Conservation (phyloP, 139 green algal species). For the Coelastrella sp. region DNA sequence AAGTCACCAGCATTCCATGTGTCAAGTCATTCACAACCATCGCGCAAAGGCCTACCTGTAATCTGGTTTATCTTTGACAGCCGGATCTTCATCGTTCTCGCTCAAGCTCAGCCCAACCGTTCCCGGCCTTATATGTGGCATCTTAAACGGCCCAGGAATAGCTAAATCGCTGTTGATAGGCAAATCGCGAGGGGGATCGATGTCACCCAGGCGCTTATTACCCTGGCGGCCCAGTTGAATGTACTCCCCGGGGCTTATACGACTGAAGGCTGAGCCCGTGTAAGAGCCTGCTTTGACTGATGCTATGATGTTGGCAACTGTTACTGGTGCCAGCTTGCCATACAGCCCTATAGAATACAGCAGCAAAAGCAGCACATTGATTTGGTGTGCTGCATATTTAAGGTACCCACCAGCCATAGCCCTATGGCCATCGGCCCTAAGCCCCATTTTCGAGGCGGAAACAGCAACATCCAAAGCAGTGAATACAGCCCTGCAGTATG, state of each 20-base stretch:
- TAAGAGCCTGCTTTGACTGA: slow-evolving; percentile 51
- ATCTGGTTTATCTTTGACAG: slow-evolving; percentile 7
- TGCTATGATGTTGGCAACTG: slow-evolving; percentile 67
- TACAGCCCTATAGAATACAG: no score
- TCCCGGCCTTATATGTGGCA: slow-evolving; percentile 68
- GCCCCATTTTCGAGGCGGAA: no score
- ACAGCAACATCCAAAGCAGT: no score
- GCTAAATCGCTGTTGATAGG: slow-evolving; percentile 69
- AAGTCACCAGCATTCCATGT: no score
- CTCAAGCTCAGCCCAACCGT: slow-evolving; percentile 74
- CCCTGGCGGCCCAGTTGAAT: slow-evolving; percentile 70
- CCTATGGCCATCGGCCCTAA: no score
- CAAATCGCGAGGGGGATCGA: slow-evolving; percentile 57
- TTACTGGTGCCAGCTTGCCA: slow-evolving; percentile 62
- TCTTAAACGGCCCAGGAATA: slow-evolving; percentile 54
- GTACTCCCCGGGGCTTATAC: slow-evolving; percentile 71
- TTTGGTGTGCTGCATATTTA: no score
- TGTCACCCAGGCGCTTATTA: slow-evolving; percentile 57
- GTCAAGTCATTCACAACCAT: no score
- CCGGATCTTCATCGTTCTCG: slow-evolving; percentile 77
- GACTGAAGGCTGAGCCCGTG: slow-evolving; percentile 59
- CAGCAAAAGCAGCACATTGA: no score
- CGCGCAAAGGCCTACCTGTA: slow-evolving; percentile 40
- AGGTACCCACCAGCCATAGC: no score
- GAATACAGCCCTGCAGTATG: no score